Conservation (phyloP, 306 rosid genomes). For the Astragalus glycyphyllos region DNA sequence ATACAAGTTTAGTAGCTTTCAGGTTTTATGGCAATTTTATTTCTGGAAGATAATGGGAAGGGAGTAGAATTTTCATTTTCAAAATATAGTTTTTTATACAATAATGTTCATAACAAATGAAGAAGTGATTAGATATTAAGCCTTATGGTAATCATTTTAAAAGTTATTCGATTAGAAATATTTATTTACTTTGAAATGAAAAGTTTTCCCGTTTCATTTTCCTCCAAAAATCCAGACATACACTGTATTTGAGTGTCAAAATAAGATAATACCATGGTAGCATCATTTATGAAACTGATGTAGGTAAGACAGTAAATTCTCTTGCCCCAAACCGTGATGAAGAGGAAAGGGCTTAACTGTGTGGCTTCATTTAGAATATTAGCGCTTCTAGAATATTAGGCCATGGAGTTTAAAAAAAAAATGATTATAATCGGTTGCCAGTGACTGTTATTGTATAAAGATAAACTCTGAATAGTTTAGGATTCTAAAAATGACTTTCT, state of each 20-base stretch:
- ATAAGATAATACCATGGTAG: neutral
- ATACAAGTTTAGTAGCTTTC: constrained; percentile 30
- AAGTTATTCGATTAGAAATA: neutral
- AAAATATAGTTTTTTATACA: neutral
- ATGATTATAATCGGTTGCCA: constrained; percentile 13
- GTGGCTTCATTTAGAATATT: constrained; percentile 28
- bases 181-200: neutral
- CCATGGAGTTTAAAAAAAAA: neutral
- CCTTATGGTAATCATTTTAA: neutral
- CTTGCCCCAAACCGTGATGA: neutral
- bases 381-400: neutral
- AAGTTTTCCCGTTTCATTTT: neutral
- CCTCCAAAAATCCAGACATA: neutral
- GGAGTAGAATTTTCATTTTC: neutral
- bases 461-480: neutral
- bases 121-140: neutral
- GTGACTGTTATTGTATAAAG: constrained; percentile 1
- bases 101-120: neutral
- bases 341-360: constrained; percentile 19
- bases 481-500: constrained; percentile 9
- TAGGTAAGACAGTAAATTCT: constrained; percentile 6
- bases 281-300: constrained; percentile 32
- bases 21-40: constrained; percentile 24
- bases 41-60: neutral
- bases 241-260: neutral